Base-by-base conservation (phyloP, 208 protist genomes). In the Leishmania gerbilli region DNA sequence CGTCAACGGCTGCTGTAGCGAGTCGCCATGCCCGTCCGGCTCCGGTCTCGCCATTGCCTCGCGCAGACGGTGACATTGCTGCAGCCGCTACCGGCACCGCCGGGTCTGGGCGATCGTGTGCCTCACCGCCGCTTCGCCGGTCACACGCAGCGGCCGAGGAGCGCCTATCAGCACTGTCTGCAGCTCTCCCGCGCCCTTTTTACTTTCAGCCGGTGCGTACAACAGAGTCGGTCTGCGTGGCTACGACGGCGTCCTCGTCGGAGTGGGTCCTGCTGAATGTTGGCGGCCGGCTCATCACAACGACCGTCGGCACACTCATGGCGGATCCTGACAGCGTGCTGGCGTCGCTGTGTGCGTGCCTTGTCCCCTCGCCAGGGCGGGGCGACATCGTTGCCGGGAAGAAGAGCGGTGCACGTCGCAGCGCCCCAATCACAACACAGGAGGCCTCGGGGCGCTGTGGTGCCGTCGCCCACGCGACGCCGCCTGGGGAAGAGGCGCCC, bases 201-300 rank as follows among this genome's bases (percentile, higher is more conserved):
- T 80, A 42, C 51, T 84, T 76, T 67, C 56, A 79, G 17, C 76
- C 80, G 47, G 34, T 81, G 45, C 76, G 77, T 13, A 60, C 69
- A 27, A 19, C 75, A 21, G 72, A 71, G 72, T 80, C 84, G 31
- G 77, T 86, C 47, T 90, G 86, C 77, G 37, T 64, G 17, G 65
- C 58, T 27, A 53, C 56, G 15, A 87, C 86, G 40, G 72, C 72
- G 15, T 89, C 87, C 4, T 62, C 85, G 1, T 27, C 68, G 7
- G 90, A 95, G 21, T 97, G 92, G 92, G 93, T 96, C 51, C 82
- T 87, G 56, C 82, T 98, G 69, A 93, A 94, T 81, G 93, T 98
- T 24, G 93, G 95, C 56, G 95, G 95, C 3, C 85, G 84, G 24
- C 74, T 87, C 47, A 92, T 98, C 87, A 93, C 85, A 7, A 96